These are phyloP conservation scores for Tuber borchii DNA, from an alignment of 495 filamentous ascomycete species.

Conservation along the genomic window DNA sequence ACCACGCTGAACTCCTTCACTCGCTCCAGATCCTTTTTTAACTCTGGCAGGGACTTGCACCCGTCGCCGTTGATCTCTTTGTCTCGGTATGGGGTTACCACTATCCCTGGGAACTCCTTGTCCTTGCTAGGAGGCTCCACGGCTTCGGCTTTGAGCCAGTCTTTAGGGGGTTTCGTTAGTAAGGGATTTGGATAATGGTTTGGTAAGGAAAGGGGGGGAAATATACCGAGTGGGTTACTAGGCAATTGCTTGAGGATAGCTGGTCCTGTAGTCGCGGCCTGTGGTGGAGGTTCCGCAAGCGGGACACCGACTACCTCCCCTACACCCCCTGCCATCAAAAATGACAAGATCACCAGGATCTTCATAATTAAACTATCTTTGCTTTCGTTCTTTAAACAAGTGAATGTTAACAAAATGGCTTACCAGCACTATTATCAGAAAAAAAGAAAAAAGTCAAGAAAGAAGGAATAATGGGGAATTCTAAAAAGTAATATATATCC, in stretches of 20 bases:
- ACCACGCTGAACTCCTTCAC: slow-evolving; percentile 39
- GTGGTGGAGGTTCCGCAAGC: not conserved
- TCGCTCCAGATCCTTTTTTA: slow-evolving; percentile 5
- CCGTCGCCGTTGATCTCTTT: not conserved
- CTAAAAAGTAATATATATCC: not conserved
- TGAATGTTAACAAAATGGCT: not conserved
- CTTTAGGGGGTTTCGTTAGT: not conserved
- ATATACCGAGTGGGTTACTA: not conserved
- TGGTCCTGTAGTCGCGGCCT: not conserved
- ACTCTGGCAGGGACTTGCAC: not conserved
- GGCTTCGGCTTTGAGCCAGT: not conserved
- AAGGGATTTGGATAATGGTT: not conserved
- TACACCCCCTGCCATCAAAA: not conserved
- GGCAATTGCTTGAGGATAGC: not conserved
- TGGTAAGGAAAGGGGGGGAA: not conserved
- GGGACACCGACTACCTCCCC: not conserved
- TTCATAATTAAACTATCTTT: not conserved
- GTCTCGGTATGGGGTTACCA: slow-evolving; percentile 8
- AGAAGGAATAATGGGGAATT: not conserved
- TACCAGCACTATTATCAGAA: not conserved
- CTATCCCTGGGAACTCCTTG: not conserved
- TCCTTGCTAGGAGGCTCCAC: not conserved
- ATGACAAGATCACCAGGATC: not conserved
- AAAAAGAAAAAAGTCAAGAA: not conserved
- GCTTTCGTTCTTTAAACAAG: not conserved